Percentiles rank a stretch among this genome's conserved stretches.
Conservation (phyloP, 2,329 filamentous ascomycete species). For the Cercospora sp. region DNA sequence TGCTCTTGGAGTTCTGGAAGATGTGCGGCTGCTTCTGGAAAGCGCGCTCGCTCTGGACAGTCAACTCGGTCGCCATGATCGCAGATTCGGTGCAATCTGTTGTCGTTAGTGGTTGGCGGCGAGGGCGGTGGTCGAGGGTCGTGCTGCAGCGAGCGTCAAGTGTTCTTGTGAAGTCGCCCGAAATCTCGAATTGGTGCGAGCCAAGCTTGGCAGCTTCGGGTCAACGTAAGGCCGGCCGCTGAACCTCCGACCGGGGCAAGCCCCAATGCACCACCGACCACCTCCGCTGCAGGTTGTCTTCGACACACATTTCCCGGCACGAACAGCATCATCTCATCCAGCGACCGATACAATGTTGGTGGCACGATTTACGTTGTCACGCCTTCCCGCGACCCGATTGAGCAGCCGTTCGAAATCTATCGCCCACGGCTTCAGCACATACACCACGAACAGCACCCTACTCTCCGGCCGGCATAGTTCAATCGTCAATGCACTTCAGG, state of each 20-base stretch:
- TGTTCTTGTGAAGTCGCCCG: slow-evolving; percentile 6
- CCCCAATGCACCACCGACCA: neutral
- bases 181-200: slow-evolving; percentile 11
- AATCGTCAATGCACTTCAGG: slow-evolving; percentile 19
- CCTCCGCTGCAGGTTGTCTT: neutral
- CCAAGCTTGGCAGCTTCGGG: slow-evolving; percentile 1
- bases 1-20: slow-evolving; percentile 97
- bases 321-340: neutral
- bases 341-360: neutral
- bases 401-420: neutral
- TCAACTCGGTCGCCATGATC: slow-evolving; percentile 96
- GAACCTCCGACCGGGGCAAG: neutral
- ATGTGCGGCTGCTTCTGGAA: slow-evolving; percentile 99
- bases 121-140: slow-evolving; percentile 11
- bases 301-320: neutral
- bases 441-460: slow-evolving; percentile 12
- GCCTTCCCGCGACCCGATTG: neutral
- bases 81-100: slow-evolving; percentile 41
- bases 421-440: slow-evolving; percentile 12
- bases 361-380: neutral
- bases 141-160: slow-evolving; percentile 9
- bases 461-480: slow-evolving; percentile 11
- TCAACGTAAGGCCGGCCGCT: neutral
- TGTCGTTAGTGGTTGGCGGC: slow-evolving; percentile 16
- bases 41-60: slow-evolving; percentile 99